These are phyloP conservation scores for Fusarium begoniae DNA, from an alignment of 2,329 filamentous ascomycete genomes.

Conservation along the genomic window DNA sequence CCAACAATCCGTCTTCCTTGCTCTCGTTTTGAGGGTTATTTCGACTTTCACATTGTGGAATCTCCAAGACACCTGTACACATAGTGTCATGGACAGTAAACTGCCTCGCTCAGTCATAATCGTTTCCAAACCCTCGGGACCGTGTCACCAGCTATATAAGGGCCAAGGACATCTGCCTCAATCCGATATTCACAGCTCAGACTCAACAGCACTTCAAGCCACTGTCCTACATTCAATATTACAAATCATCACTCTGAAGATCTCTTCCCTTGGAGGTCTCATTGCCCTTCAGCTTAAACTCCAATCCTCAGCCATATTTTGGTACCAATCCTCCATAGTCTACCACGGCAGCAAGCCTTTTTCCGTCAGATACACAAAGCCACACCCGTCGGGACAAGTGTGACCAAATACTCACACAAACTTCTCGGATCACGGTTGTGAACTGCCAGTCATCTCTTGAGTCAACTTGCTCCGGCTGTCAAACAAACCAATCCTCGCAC, in stretches of 20 bases:
- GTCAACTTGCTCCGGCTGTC: slow-evolving; percentile 15
- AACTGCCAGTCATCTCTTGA: slow-evolving; percentile 30
- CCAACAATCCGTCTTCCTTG: slow-evolving; percentile 41
- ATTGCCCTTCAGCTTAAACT: not conserved
- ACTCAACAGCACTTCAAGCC: slow-evolving; percentile 25
- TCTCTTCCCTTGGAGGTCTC: not conserved
- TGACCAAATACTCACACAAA: slow-evolving; percentile 37
- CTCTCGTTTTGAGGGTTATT: slow-evolving; percentile 39
- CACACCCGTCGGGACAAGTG: slow-evolving; percentile 35
- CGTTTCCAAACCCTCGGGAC: slow-evolving; percentile 38
- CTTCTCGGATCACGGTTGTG: slow-evolving; percentile 34
- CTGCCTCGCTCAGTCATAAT: slow-evolving; percentile 38
- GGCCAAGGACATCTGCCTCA: slow-evolving; percentile 28
- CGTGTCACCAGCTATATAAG: slow-evolving; percentile 45
- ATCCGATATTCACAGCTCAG: slow-evolving; percentile 29
- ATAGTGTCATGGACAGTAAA: slow-evolving; percentile 43
- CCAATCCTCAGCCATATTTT: slow-evolving; percentile 3
- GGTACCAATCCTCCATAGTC: slow-evolving; percentile 4
- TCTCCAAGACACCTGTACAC: slow-evolving; percentile 39
- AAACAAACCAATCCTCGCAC: slow-evolving; percentile 22
- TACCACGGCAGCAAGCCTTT: slow-evolving; percentile 31
- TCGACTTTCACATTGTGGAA: slow-evolving; percentile 42
- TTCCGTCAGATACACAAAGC: slow-evolving; percentile 32
- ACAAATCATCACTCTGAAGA: not conserved
- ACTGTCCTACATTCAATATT: not conserved